Conservation (phyloP, 75 land plant species). For the Chamaecyparis obtusa region DNA sequence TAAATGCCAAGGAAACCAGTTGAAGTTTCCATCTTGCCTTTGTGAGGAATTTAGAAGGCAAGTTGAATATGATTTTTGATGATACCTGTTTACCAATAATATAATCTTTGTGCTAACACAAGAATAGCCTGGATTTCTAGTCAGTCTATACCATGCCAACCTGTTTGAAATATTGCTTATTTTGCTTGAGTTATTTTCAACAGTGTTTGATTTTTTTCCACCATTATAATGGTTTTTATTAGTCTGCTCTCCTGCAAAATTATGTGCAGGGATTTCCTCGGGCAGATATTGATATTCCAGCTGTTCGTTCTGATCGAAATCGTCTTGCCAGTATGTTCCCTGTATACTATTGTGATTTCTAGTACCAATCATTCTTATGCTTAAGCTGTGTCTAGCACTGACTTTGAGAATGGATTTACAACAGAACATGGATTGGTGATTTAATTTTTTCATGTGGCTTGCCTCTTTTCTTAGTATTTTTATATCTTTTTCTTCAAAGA, state of each 20-base stretch:
- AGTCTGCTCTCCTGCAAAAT: not conserved
- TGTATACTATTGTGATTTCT: not conserved
- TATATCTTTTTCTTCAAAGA: not conserved
- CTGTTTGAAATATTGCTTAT: not conserved
- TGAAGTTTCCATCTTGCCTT: not conserved
- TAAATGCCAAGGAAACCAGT: not conserved
- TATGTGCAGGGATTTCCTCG: slow-evolving; percentile 82
- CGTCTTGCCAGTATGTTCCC: slow-evolving; percentile 63
- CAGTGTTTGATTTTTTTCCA: not conserved
- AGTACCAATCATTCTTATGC: not conserved
- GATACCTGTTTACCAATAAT: not conserved
- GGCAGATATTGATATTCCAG: slow-evolving; percentile 75
- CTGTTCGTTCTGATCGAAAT: slow-evolving; percentile 64
- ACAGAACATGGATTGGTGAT: no score
- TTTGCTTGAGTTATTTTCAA: not conserved
- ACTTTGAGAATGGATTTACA: no score
- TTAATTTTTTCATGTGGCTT: not conserved
- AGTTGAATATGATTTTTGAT: not conserved
- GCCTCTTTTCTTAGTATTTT: not conserved
- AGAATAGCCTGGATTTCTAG: not conserved
- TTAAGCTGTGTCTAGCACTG: not conserved
- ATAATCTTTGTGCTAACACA: not conserved
- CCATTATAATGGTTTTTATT: not conserved
- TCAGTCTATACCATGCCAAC: not conserved
- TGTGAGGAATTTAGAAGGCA: not conserved